Base-by-base conservation (phyloP, 2,329 filamentous ascomycete species). In the Pseudomassariella vexata region DNA sequence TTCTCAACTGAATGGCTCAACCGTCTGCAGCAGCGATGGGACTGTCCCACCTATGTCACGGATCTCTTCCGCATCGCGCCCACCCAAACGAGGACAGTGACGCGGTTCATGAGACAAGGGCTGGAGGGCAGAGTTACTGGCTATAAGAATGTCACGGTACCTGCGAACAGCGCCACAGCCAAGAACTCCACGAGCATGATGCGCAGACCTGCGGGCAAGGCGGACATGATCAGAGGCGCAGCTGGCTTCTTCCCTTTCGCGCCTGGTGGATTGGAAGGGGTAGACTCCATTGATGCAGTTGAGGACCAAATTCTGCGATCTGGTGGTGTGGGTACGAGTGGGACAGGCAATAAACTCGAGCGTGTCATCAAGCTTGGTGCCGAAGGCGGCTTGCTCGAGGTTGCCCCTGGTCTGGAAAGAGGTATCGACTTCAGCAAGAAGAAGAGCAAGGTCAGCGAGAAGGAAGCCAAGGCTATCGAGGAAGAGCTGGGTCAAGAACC, bases 211-310 rank as follows among this genome's bases (percentile, higher is more conserved):
- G 90, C 86, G 10, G 81, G 79, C 36, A 76, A 85, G 40, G 86
- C 85, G 19, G 89, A 96, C 30, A 95, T 96, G 57, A 89, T 96
- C 9, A 76, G 90, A 39, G 92, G 92, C 10, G 89, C 85, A 21
- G 87, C 89, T 6, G 90, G 90, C 0, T 95, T 94, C 63, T 94
- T 95, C 38, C 90, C 90, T 0, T 95, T 96, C 60, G 82, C 88
- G 0, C 90, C 90, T 1, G 89, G 89, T 34, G 92, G 92, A 2
- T 61, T 96, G 10, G 89, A 95, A 39, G 79, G 80, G 2, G 82
- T 95, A 15, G 85, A 94, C 55, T 84, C 85, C 3, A 81, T 88
- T 8, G 87, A 89, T 18, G 85, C 85, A 5, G 68, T 87, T 32
- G 90, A 95, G 53, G 84, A 88, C 29, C 80, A 90, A 48, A 68